Base-by-base conservation (phyloP, 1,284 basidiomycete genomes). In the Apiotrichum veenhuisii region DNA sequence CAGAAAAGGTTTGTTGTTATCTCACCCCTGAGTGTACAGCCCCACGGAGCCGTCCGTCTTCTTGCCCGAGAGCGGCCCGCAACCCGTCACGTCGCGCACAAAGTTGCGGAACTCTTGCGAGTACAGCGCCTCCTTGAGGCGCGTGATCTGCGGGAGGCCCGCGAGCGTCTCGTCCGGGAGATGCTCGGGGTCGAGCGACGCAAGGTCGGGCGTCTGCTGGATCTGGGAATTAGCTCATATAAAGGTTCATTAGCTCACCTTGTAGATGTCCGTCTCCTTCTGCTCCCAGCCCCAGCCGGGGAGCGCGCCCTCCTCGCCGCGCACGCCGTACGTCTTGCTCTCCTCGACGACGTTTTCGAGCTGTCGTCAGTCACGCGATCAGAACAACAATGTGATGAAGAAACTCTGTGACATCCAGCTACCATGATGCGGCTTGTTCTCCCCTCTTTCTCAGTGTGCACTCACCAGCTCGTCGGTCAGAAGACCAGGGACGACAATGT, bases 191-290 rank as follows among this genome's bases (percentile, higher is more conserved):
- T 86, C 82, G 52, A 98, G 86, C 67, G 96, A 98, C 14, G 93
- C 89, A 25, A 98, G 85, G 78, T 98, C 95, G 61, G 95, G 95
- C 0, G 94, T 97, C 81, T 98, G 95, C 76, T 95, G 90, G 67
- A 98, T 89, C 91, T 94, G 46, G 23, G 8, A 4, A 20, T 48
- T 2, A 48, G 46, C 15, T 7, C 1, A 2, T 10, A 3, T 18
- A 12, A 1, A 11, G 18, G 0, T 8, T 7, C 12, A 2, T 2
- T 14, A 45, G 23, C 80, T 56, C 60, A 88, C 91, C 84, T 93
- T 95, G 85, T 98, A 98, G 65, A 98, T 98, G 72, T 98, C 95
- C 8, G 95, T 98, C 81, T 98, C 91, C 80, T 97, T 98, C 77
- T 93, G 88, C 9, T 91, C 87, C 76, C 97, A 98, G 67, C 85